Percentiles rank a stretch among this genome's conserved stretches.
Evolutionary conservation across 148 eudicot species (phyloP).

Genomic region (Cornus florida): DNA sequence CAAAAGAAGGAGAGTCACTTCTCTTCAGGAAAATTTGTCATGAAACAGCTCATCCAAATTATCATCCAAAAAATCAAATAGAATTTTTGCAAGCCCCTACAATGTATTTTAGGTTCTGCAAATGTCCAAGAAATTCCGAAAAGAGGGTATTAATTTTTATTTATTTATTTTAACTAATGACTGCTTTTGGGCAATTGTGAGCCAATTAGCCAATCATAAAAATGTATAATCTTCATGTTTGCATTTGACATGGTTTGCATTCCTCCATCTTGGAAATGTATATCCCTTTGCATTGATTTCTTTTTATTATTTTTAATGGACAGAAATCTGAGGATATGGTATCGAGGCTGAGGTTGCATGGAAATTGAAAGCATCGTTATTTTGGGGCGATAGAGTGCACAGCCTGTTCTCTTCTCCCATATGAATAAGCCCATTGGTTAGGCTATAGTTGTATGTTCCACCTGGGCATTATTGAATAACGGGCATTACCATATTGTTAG

Average conservation of each 20-base stretch:
- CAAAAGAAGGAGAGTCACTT: neutral
- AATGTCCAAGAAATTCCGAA: too few relatives aligned
- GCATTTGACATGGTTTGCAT: neutral
- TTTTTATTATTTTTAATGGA: neutral
- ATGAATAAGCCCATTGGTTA: neutral
- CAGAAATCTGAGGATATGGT: constrained; percentile 84
- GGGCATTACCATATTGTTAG: neutral
- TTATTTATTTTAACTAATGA: too few relatives aligned
- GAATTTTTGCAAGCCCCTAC: too few relatives aligned
- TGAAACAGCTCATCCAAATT: too few relatives aligned
- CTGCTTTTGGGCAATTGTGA: neutral
- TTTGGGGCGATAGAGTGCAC: neutral
- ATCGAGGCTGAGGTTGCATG: constrained; percentile 42
- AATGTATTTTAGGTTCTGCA: too few relatives aligned
- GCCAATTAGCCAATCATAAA: neutral
- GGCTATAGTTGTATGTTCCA: neutral
- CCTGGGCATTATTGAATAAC: neutral
- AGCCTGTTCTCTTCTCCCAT: neutral
- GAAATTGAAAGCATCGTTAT: constrained; percentile 4
- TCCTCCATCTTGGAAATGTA: neutral
- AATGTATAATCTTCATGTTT: neutral
- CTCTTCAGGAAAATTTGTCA: too few relatives aligned
- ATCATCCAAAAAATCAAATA: too few relatives aligned
- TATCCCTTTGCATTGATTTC: neutral
- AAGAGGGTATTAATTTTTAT: too few relatives aligned